These are phyloP conservation scores for Entrophospora sp. DNA, from an alignment of 192 early-diverging fungal species.

Conservation along the genomic window DNA sequence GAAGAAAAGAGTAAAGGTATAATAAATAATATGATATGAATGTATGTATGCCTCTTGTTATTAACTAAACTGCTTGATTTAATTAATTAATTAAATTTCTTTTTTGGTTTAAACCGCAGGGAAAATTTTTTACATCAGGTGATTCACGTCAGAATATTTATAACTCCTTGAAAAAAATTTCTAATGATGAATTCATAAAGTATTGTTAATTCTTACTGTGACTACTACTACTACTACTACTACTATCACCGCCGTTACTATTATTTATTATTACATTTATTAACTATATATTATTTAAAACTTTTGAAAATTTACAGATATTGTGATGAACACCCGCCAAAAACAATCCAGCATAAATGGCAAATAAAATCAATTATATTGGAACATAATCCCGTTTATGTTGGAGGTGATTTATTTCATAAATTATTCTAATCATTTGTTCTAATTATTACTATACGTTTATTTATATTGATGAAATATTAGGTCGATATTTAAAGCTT, in stretches of 20 bases:
- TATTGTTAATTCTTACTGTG: conserved; percentile 17
- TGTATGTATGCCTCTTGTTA: background rate
- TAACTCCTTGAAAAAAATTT: conserved; percentile 34
- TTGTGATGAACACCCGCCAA: no score
- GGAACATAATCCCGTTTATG: no score
- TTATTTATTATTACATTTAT: no score
- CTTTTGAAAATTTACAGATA: no score
- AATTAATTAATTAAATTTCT: background rate
- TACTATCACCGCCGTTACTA: no score
- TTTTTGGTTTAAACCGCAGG: no score
- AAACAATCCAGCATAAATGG: no score
- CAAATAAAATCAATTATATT: no score
- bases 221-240: background rate
- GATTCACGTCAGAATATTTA: conserved; percentile 36
- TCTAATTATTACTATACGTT: background rate
- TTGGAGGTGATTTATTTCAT: no score
- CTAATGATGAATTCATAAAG: conserved; percentile 33
- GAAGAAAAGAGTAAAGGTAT: background rate
- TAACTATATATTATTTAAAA: no score
- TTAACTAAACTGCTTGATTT: no score
- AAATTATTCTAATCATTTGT: background rate
- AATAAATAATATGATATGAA: background rate
- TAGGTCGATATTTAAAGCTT: conserved; percentile 62
- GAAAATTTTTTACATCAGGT: conserved; percentile 33
- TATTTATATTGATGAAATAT: background rate